Evolutionary conservation across 768 basidiomycete species (phyloP), one percentile per base, ranked within the genome.

Genomic region (Hericium erinaceus): DNA sequence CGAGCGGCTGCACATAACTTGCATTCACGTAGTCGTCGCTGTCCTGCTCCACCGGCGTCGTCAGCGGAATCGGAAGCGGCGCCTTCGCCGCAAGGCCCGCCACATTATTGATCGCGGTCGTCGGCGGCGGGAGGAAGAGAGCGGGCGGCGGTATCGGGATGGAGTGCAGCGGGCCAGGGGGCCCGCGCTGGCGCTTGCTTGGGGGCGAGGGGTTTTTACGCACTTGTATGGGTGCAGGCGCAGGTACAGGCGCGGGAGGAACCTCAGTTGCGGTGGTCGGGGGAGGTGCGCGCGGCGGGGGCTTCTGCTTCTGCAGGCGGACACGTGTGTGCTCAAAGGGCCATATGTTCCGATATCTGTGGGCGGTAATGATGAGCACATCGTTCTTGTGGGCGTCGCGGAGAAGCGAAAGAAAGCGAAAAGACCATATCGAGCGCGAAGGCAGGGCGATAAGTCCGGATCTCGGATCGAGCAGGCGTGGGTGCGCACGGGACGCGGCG

Each of bases 261-360:
- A 9, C 44, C 44, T 46, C 44, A 46, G 44, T 5, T 9, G 16
- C n/a, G 44, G 16, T 20, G 20, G 15, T n/a, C 44, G 44, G 44
- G 20, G n/a, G n/a, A 20, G 44, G n/a, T n/a, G 44, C 20, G 44
- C 44, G 44, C 20, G 44, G n/a, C 51, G 58, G 58, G 1, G 55
- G 57, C 8, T 58, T 62, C 49, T 58, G 57, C 54, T 61, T 61
- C 56, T 59, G 57, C 44, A 98, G 75, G 50, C 86, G 79, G 4
- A 98, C 94, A 40, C 95, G 85, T 20, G 95, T 88, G 66, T 95
- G 92, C 67, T 95, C 94, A 62, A 94, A 98, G 0, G 95, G 95
- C 92, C 94, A 98, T 57, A 98, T 97, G 68, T 98, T 89, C 58
- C 88, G 86, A 73, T 97, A 98, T 60, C 92, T 93, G 61, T 16